Evolutionary conservation across 495 filamentous ascomycete species (phyloP).

Genomic region (Pyrenopolyporus hunteri): DNA sequence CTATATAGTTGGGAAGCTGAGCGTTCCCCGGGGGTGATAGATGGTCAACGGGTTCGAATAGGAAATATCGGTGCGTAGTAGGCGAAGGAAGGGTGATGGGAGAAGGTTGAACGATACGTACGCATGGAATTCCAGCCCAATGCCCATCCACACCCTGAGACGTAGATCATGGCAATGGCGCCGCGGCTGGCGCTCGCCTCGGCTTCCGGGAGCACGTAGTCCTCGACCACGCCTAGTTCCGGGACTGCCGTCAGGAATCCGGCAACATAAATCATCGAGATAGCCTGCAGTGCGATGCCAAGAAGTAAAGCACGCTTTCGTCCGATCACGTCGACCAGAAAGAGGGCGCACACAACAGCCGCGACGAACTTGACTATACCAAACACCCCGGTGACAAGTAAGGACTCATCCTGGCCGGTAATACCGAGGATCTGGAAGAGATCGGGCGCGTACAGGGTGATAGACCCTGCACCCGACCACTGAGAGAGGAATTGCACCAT

Average conservation of each 20-base stretch:
- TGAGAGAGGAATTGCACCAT: conserved; percentile 67
- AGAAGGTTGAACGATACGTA: background rate
- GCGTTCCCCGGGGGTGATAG: no score
- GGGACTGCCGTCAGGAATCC: conserved; percentile 65
- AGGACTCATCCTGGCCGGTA: conserved; percentile 63
- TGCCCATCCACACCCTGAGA: conserved; percentile 72
- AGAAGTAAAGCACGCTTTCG: conserved; percentile 70
- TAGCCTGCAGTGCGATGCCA: conserved; percentile 66
- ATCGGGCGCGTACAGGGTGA: conserved; percentile 70
- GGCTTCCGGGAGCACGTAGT: conserved; percentile 38
- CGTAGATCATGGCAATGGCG: conserved; percentile 70
- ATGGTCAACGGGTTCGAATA: no score
- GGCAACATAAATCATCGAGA: conserved; percentile 73
- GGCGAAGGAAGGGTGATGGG: background rate
- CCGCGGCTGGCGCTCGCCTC: conserved; percentile 53
- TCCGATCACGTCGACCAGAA: conserved; percentile 76
- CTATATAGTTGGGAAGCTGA: no score
- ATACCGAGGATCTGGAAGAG: conserved; percentile 70
- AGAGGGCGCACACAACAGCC: conserved; percentile 67
- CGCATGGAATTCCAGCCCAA: conserved; percentile 76
- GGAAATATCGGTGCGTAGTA: no score
- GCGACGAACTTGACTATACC: conserved; percentile 72
- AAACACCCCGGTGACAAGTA: conserved; percentile 72
- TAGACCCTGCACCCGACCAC: conserved; percentile 72
- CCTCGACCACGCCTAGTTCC: conserved; percentile 45